phyloP scores from a whole-genome alignment of 2,329 filamentous ascomycete species.

The Knoxdaviesia proteae region DNA sequence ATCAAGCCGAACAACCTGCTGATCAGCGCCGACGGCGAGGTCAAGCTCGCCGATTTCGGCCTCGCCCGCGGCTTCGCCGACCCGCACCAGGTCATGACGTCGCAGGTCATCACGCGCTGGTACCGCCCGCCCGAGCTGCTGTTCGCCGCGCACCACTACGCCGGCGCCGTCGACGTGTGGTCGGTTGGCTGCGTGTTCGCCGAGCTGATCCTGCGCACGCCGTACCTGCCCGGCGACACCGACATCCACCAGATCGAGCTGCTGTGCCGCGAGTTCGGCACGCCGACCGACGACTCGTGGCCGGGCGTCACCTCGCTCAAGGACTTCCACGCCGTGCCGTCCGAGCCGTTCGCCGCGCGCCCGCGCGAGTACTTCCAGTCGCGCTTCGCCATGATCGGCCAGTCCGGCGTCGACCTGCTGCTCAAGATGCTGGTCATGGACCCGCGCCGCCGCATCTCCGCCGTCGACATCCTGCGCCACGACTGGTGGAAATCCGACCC shows the following conservation, averaged over 20 bases:
- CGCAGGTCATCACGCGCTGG: constrained; percentile 90
- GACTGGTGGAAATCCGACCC: constrained; percentile 74
- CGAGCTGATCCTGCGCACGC: constrained; percentile 67
- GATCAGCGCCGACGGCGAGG: constrained; percentile 76
- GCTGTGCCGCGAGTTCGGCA: constrained; percentile 71
- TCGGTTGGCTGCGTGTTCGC: constrained; percentile 90
- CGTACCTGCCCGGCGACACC: constrained; percentile 63
- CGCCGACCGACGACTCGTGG: constrained; percentile 88
- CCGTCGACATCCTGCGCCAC: constrained; percentile 59
- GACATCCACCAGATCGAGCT: constrained; percentile 73
- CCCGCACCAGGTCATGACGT: constrained; percentile 73
- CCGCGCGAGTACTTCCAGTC: constrained; percentile 52
- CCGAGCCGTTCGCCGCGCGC: constrained; percentile 35
- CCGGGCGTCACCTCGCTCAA: constrained; percentile 68
- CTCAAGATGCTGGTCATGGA: constrained; percentile 72
- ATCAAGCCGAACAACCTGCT: constrained; percentile 98
- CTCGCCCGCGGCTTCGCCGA: constrained; percentile 78
- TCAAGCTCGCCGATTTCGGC: constrained; percentile 96
- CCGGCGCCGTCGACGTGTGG: constrained; percentile 84
- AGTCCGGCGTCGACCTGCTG: constrained; percentile 69
- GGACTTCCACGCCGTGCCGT: constrained; percentile 51
- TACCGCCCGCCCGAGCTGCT: constrained; percentile 88
- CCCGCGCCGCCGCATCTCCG: constrained; percentile 65
- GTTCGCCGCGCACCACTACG: constrained; percentile 76
- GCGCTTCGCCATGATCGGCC: constrained; percentile 61